phyloP scores from a whole-genome alignment of 768 basidiomycete genomes.

The Russula brevipes region DNA sequence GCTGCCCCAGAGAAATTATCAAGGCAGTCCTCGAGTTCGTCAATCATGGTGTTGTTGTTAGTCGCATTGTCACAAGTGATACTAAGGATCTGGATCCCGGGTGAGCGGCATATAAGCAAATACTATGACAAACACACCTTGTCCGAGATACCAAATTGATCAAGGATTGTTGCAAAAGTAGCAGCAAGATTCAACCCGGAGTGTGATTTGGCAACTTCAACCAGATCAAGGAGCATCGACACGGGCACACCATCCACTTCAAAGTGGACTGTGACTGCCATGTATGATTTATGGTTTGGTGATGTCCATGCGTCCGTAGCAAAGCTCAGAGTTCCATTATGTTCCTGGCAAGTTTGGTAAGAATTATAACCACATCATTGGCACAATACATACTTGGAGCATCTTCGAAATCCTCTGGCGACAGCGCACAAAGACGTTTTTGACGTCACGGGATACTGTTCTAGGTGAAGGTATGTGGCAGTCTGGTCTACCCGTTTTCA shows the following conservation, averaged over 20 bases:
- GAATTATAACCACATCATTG: neutral
- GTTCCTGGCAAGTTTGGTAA: neutral
- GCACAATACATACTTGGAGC: slow-evolving; percentile 25
- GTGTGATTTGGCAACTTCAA: slow-evolving; percentile 25
- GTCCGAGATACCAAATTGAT: slow-evolving; percentile 29
- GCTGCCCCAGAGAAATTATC: slow-evolving; percentile 25
- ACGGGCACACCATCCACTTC: neutral
- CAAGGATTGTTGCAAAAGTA: slow-evolving; percentile 27
- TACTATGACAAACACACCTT: slow-evolving; percentile 27
- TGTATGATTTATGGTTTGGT: neutral
- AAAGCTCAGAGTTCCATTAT: neutral
- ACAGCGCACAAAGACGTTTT: slow-evolving; percentile 28
- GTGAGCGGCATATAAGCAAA: neutral
- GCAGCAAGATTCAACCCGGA: slow-evolving; percentile 31
- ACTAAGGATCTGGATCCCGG: slow-evolving; percentile 3
- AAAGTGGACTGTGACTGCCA: neutral
- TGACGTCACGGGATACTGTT: slow-evolving; percentile 29
- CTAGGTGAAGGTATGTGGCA: no score
- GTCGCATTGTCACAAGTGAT: slow-evolving; percentile 37
- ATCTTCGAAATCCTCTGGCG: slow-evolving; percentile 24
- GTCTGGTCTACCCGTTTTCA: slow-evolving; percentile 33
- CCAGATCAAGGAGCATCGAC: neutral
- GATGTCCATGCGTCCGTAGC: neutral
- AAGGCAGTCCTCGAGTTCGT: slow-evolving; percentile 28
- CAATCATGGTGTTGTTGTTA: slow-evolving; percentile 35